Conservation (phyloP, 1,139 yeast genomes). For the Suzukiozyma palmioleophila region DNA sequence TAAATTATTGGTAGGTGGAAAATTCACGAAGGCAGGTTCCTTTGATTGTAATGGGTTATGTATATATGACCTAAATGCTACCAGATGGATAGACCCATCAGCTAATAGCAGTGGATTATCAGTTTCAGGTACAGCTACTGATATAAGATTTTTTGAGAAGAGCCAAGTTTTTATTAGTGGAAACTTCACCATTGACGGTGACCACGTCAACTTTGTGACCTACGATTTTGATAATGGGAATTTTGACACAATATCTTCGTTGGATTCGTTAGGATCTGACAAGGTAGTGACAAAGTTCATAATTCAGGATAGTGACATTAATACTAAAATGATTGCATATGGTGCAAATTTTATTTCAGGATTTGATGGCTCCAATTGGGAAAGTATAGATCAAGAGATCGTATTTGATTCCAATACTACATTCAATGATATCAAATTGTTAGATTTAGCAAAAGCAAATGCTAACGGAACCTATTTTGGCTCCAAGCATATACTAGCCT, state of each 20-base stretch:
- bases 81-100: constrained; percentile 53
- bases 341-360: constrained; percentile 50
- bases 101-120: constrained; percentile 25
- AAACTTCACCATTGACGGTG: constrained; percentile 39
- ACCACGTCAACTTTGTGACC: constrained; percentile 37
- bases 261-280: constrained; percentile 27
- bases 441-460: constrained; percentile 28
- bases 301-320: constrained; percentile 43
- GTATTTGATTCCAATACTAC: constrained; percentile 20
- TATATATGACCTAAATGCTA: constrained; percentile 54
- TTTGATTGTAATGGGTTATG: constrained; percentile 63
- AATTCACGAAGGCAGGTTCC: constrained; percentile 58
- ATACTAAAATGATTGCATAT: constrained; percentile 50
- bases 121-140: constrained; percentile 51
- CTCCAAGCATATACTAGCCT: constrained; percentile 44
- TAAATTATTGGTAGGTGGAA: constrained; percentile 71
- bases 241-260: constrained; percentile 17
- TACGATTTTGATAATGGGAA: constrained; percentile 45
- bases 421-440: constrained; percentile 39
- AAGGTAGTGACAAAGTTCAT: constrained; percentile 45
- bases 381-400: constrained; percentile 33
- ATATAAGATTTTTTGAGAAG: constrained; percentile 48
- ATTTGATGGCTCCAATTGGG: constrained; percentile 49
- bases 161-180: constrained; percentile 62
- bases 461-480: constrained; percentile 34